Conservation (phyloP, 495 filamentous ascomycete genomes). For the Daldinia loculata region DNA sequence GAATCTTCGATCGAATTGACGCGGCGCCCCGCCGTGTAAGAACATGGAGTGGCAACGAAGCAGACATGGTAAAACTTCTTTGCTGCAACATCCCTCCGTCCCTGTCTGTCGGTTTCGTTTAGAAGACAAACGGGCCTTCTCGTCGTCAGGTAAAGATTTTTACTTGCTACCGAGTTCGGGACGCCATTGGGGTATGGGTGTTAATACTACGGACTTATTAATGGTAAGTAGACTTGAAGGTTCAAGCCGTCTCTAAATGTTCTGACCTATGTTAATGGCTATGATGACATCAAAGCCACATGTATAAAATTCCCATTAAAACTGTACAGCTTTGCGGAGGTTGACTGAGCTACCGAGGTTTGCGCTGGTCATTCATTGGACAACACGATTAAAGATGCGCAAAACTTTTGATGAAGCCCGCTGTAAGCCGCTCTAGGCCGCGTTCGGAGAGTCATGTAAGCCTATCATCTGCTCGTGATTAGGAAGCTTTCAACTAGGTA, state of each 20-base stretch:
- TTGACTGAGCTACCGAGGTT: slow-evolving; percentile 34
- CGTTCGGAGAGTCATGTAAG: slow-evolving; percentile 25
- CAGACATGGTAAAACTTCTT: slow-evolving; percentile 31
- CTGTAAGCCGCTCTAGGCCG: slow-evolving; percentile 28
- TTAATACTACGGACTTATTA: slow-evolving; percentile 1
- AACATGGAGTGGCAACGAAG: slow-evolving; percentile 32
- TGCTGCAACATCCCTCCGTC: background rate
- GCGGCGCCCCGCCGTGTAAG: slow-evolving; percentile 34
- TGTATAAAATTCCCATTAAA: slow-evolving; percentile 13
- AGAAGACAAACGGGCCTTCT: background rate
- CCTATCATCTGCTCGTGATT: slow-evolving; percentile 36
- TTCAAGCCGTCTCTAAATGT: background rate
- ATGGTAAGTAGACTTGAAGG: slow-evolving; percentile 1
- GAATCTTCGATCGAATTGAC: slow-evolving; percentile 20
- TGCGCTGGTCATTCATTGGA: slow-evolving; percentile 27
- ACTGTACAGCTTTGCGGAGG: slow-evolving; percentile 1
- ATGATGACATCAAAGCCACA: slow-evolving; percentile 38
- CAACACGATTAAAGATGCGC: background rate
- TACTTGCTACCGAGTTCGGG: slow-evolving; percentile 23
- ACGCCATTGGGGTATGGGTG: slow-evolving; percentile 32
- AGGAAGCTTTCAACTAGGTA: slow-evolving; percentile 4
- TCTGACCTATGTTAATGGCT: background rate
- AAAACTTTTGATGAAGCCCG: slow-evolving; percentile 27
- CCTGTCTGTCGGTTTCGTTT: background rate
- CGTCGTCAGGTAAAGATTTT: background rate